A percentile compares a stretch with the other conserved stretches of the same genome.
These are phyloP conservation scores for Davidsoniella eucalypti DNA, from an alignment of 2,329 filamentous ascomycete genomes.

Conservation along the genomic window DNA sequence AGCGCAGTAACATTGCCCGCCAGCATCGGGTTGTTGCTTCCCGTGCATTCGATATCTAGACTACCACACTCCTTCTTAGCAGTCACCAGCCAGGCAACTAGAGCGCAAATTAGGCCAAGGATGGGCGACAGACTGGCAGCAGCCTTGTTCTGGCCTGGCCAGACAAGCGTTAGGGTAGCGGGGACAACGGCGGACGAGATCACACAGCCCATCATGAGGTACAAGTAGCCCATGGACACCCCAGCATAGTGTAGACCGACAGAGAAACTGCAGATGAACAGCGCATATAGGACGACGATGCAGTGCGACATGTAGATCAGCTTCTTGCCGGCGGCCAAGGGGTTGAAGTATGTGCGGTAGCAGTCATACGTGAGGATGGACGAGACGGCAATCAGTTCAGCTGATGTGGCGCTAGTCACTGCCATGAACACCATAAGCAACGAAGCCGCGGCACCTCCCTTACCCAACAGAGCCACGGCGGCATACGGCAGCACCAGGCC, in stretches of 20 bases:
- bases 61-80: constrained; percentile 50
- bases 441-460: constrained; percentile 62
- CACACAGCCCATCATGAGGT: constrained; percentile 81
- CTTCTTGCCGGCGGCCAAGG: constrained; percentile 52
- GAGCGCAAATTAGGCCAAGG: constrained; percentile 46
- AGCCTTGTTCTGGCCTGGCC: constrained; percentile 60
- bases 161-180: constrained; percentile 62
- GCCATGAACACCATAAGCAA: constrained; percentile 80
- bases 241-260: constrained; percentile 59
- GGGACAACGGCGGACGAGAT: constrained; percentile 76
- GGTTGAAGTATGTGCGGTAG: constrained; percentile 77
- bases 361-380: constrained; percentile 78
- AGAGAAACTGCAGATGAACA: constrained; percentile 63
- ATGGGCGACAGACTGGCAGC: constrained; percentile 53
- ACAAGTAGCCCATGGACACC: constrained; percentile 77
- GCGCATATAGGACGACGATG: constrained; percentile 52
- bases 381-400: constrained; percentile 73
- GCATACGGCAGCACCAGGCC: constrained; percentile 76
- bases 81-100: constrained; percentile 63
- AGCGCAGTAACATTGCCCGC: constrained; percentile 74
- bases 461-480: constrained; percentile 66
- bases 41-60: constrained; percentile 58
- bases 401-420: constrained; percentile 68
- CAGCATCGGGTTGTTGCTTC: constrained; percentile 72
- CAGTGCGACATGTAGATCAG: constrained; percentile 68